phyloP scores from a whole-genome alignment of 2,329 filamentous ascomycete species.

The Beauveria rudraprayagi region DNA sequence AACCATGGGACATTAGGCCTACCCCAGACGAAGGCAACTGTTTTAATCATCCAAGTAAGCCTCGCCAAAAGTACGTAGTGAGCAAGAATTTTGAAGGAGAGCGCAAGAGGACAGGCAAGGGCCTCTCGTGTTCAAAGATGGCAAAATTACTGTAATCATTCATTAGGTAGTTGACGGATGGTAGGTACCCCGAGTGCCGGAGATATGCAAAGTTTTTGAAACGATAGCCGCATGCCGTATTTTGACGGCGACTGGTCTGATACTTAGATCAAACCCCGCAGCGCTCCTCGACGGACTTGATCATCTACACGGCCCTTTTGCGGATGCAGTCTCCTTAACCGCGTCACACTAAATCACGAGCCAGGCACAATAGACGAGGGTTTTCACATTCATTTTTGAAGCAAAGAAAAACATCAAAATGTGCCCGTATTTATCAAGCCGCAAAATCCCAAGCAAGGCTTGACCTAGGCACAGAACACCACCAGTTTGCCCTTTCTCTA shows the following conservation, averaged over 20 bases:
- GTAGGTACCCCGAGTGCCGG: too few relatives aligned
- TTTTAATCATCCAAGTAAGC: too few relatives aligned
- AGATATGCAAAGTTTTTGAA: too few relatives aligned
- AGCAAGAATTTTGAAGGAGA: background rate
- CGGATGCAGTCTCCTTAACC: background rate
- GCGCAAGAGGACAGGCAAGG: background rate
- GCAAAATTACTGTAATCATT: too few relatives aligned
- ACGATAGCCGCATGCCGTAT: too few relatives aligned
- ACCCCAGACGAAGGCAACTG: background rate
- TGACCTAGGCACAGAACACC: background rate
- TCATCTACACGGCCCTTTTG: too few relatives aligned
- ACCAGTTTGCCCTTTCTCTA: background rate
- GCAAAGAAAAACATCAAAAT: background rate
- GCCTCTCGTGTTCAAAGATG: too few relatives aligned
- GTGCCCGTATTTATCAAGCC: background rate
- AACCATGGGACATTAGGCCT: background rate
- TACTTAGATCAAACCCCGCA: too few relatives aligned
- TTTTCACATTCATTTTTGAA: background rate
- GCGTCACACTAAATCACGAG: background rate
- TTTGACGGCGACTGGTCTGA: too few relatives aligned
- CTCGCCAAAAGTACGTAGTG: background rate
- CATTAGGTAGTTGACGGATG: too few relatives aligned
- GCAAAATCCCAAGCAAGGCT: background rate
- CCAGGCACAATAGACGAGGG: background rate
- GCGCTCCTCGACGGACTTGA: too few relatives aligned